Evolutionary conservation across 371 early-diverging fungal genomes (phyloP).

Genomic region (Mucor velutinosus): DNA sequence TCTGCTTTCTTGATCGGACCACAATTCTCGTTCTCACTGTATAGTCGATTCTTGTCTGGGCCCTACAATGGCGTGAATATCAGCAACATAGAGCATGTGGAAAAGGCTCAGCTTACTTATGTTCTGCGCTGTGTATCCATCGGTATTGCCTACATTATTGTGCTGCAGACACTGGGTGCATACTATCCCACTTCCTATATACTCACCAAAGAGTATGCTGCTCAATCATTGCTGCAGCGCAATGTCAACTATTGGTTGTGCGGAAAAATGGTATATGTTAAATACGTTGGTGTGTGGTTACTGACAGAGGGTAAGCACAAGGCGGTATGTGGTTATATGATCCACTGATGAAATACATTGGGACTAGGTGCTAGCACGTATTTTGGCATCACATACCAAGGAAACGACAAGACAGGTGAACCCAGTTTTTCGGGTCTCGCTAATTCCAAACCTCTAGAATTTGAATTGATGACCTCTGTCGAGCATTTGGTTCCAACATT

Average conservation of each 20-base stretch:
- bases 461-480: conserved; percentile 59
- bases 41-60: conserved; percentile 29
- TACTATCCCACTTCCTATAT: conserved; percentile 49
- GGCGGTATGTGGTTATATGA: neutral
- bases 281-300: conserved; percentile 72
- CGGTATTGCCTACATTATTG: conserved; percentile 51
- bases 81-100: neutral
- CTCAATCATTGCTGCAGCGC: conserved; percentile 34
- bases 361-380: conserved; percentile 47
- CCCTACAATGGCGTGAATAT: conserved; percentile 32
- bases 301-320: conserved; percentile 50
- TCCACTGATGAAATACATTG: neutral
- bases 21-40: conserved; percentile 72
- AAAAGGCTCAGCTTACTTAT: conserved; percentile 32
- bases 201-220: conserved; percentile 48
- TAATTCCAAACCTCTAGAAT: conserved; percentile 48
- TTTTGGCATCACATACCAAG: conserved; percentile 66
- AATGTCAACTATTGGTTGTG: conserved; percentile 48
- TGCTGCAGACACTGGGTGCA: conserved; percentile 50
- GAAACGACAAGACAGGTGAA: conserved; percentile 28
- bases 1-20: conserved; percentile 71
- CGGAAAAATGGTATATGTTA: conserved; percentile 59
- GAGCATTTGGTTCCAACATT: conserved; percentile 59
- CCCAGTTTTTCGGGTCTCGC: conserved; percentile 58
- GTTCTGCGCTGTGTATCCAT: conserved; percentile 45